Base-by-base conservation (phyloP, 805 yeast species). In the Cyberlindnera nakhonratchasimensis region DNA sequence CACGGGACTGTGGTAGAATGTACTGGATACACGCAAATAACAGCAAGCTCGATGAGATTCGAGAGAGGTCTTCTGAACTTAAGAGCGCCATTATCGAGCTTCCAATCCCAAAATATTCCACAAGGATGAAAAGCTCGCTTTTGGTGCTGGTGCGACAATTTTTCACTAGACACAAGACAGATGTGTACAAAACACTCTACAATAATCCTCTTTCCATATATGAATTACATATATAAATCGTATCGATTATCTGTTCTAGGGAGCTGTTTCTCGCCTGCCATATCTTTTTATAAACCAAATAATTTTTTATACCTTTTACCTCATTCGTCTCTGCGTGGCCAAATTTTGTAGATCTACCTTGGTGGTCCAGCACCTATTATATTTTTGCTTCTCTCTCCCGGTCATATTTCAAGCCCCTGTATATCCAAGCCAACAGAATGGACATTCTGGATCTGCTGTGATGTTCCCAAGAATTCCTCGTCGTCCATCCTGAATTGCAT, bases 401-500 rank as follows among this genome's bases (percentile, higher is more conserved):
- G 4, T 39, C 23, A 39, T 18, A 22, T 36, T 22, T 39, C 29
- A 8, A 39, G 25, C 4, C 37, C 37, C 14, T 34, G 36, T 21
- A 33, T 6, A 28, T 18, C 21, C 20, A 34, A 5, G 4, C 18
- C 8, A 16, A 28, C 17, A 6, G 31, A 28, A 8, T 7, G 14
- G n/a, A n/a, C 31, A 25, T 6, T 25, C 28, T 25, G 28, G 6
- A 5, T 16, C 5, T 11, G 6, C 36, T 20, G n/a, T n/a, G n/a
- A 11, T 6, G 22, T 14, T 3, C 28, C 16, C 23, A 29, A 14
- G 28, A 36, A 36, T 31, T 36, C 43, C 11, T 39, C 17, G 7
- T 53, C 61, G 42, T 61, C 67, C 71, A 67, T 65, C 23, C 53
- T 39, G 40, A 67, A 67, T 44, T 66, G 71, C 22, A 59, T 65